A percentile compares a stretch with the other conserved stretches of the same genome.
Conservation (phyloP, 768 basidiomycete species). For the Mycena latifolia region DNA sequence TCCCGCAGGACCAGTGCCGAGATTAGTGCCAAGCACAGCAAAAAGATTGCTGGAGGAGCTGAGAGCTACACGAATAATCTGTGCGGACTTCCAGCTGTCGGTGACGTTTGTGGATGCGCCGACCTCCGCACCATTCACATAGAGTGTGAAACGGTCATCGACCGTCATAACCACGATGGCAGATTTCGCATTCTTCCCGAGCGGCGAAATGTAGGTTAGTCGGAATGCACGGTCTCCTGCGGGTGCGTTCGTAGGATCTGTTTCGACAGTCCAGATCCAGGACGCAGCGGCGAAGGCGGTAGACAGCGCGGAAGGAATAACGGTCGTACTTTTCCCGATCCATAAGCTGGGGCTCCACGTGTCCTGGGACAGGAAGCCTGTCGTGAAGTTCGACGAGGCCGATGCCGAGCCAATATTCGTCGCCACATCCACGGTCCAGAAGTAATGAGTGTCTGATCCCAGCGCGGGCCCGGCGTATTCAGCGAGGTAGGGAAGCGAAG, state of each 20-base stretch:
- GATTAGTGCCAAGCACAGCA: not conserved
- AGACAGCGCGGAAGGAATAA: slow-evolving; percentile 32
- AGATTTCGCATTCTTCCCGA: not conserved
- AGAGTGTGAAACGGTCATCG: slow-evolving; percentile 44
- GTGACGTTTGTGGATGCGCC: slow-evolving; percentile 35
- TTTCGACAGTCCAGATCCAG: slow-evolving; percentile 48
- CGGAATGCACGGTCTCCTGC: not conserved
- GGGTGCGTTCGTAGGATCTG: slow-evolving; percentile 12
- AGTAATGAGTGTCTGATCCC: slow-evolving; percentile 39
- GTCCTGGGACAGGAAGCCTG: slow-evolving; percentile 36
- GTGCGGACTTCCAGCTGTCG: not conserved
- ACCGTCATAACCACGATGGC: slow-evolving; percentile 41
- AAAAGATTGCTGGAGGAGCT: not conserved
- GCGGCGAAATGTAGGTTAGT: not conserved
- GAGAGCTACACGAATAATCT: not conserved
- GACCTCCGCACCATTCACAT: slow-evolving; percentile 41
- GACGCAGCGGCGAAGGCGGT: slow-evolving; percentile 36
- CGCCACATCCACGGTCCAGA: slow-evolving; percentile 41
- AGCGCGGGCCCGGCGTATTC: slow-evolving; percentile 41
- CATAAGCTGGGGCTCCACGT: slow-evolving; percentile 41
- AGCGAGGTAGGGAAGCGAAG: slow-evolving; percentile 39
- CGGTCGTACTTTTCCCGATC: slow-evolving; percentile 38
- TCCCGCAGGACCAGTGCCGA: slow-evolving; percentile 38
- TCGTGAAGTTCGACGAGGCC: slow-evolving; percentile 41
- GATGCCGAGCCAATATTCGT: slow-evolving; percentile 37